These are phyloP conservation scores for Ganoderma leucocontextum DNA, from an alignment of 1,284 basidiomycete species.

Conservation along the genomic window DNA sequence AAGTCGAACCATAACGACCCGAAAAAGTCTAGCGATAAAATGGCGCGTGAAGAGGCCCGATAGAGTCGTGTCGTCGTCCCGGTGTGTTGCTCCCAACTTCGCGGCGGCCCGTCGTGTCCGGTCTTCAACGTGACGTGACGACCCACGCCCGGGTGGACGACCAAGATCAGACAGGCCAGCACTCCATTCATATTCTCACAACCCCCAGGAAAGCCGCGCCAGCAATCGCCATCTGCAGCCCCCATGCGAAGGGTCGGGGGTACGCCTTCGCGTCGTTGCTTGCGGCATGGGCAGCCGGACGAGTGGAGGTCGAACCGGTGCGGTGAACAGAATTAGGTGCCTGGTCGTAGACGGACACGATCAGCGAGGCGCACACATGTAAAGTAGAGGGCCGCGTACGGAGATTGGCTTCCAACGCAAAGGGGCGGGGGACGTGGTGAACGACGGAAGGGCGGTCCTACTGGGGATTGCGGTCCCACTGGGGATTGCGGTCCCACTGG, in stretches of 20 bases:
- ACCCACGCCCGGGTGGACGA: no score
- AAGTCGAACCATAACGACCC: no score
- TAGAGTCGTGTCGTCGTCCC: no score
- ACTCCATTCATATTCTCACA: neutral
- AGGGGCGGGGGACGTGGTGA: neutral
- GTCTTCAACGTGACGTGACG: no score
- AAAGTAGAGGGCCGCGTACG: neutral
- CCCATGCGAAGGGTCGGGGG: neutral
- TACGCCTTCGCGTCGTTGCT: neutral
- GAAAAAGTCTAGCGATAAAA: no score
- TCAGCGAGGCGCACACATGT: neutral
- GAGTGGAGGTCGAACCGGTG: neutral
- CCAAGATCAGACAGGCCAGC: no score
- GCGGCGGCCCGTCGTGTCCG: no score
- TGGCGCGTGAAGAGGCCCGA: no score
- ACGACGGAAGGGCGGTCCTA: constrained; percentile 11
- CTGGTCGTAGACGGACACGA: neutral
- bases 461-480: constrained; percentile 37
- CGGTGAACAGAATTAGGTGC: neutral
- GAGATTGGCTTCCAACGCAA: neutral
- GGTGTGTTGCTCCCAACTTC: no score
- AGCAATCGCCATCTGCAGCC: neutral
- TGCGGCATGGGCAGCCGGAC: neutral
- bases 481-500: constrained; percentile 27
- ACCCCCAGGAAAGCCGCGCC: neutral